Percentiles rank a stretch among this genome's conserved stretches.
Conservation (phyloP, 1,284 basidiomycete genomes). For the Microstroma glucosiphilum region DNA sequence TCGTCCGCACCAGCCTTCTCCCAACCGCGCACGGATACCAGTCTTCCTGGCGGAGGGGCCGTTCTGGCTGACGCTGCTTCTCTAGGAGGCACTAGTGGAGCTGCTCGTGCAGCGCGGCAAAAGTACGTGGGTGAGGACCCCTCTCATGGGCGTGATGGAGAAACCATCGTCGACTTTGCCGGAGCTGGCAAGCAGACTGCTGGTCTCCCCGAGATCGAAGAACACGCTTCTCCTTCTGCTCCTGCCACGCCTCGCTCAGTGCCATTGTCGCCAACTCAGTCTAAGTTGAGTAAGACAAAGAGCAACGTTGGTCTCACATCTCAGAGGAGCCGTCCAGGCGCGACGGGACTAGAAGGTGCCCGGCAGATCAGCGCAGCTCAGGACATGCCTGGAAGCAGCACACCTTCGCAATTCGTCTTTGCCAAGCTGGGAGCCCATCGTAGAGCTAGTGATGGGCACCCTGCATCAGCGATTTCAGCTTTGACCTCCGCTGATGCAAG, state of each 20-base stretch:
- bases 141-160: not conserved
- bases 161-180: not conserved
- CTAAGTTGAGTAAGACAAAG: not conserved
- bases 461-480: not conserved
- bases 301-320: not conserved
- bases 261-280: slow-evolving; percentile 11
- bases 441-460: not conserved
- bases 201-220: not conserved
- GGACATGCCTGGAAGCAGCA: slow-evolving; percentile 18
- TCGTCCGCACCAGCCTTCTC: no score
- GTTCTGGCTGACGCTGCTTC: slow-evolving; percentile 13
- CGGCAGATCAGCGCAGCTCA: slow-evolving; percentile 27
- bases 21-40: no score
- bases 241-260: slow-evolving; percentile 6
- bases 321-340: slow-evolving; percentile 18
- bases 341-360: slow-evolving; percentile 32
- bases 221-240: not conserved
- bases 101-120: slow-evolving; percentile 9
- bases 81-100: slow-evolving; percentile 12
- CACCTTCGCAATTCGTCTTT: slow-evolving; percentile 45
- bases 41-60: slow-evolving; percentile 15
- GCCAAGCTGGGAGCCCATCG: slow-evolving; percentile 37
- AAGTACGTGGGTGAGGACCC: slow-evolving; percentile 8
- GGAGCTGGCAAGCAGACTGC: not conserved
- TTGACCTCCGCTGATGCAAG: not conserved